A percentile compares a stretch with the other conserved stretches of the same genome.
Conservation (phyloP, 306 rosid species). For the Corylus heterophylla region DNA sequence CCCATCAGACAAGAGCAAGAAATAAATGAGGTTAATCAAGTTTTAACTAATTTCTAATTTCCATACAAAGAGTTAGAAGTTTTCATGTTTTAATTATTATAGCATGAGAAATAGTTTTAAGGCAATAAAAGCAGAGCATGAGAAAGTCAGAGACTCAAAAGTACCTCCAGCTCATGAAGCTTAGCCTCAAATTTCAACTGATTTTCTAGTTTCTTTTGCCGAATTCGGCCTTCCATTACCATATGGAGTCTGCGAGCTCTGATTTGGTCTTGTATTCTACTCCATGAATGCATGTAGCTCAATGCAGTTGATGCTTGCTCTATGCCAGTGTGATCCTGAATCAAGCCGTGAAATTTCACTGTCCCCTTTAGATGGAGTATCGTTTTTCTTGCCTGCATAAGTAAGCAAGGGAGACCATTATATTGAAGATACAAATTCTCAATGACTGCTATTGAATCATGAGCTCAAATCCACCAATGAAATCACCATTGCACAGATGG, state of each 20-base stretch:
- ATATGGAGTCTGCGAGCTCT: constrained; percentile 62
- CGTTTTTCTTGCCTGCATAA: constrained; percentile 57
- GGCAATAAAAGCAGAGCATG: neutral
- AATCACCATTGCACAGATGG: neutral
- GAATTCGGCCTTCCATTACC: constrained; percentile 64
- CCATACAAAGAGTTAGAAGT: too few relatives aligned
- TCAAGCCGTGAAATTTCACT: constrained; percentile 42
- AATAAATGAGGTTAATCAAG: too few relatives aligned
- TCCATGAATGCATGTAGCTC: constrained; percentile 71
- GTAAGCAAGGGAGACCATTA: neutral
- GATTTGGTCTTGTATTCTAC: constrained; percentile 67
- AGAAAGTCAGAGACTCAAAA: neutral
- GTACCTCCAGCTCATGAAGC: constrained; percentile 76
- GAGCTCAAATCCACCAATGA: neutral
- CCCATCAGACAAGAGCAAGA: too few relatives aligned
- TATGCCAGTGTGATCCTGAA: constrained; percentile 52
- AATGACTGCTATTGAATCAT: neutral
- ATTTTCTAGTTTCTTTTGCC: constrained; percentile 58
- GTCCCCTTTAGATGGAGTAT: constrained; percentile 39
- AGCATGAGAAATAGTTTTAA: neutral
- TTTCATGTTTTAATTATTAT: too few relatives aligned
- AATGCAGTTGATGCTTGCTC: constrained; percentile 61
- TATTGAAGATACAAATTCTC: neutral
- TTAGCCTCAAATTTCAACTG: constrained; percentile 72
- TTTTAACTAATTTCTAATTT: too few relatives aligned